Evolutionary conservation across 192 early-diverging fungal genomes (phyloP).

Genomic region (Podila horticola): DNA sequence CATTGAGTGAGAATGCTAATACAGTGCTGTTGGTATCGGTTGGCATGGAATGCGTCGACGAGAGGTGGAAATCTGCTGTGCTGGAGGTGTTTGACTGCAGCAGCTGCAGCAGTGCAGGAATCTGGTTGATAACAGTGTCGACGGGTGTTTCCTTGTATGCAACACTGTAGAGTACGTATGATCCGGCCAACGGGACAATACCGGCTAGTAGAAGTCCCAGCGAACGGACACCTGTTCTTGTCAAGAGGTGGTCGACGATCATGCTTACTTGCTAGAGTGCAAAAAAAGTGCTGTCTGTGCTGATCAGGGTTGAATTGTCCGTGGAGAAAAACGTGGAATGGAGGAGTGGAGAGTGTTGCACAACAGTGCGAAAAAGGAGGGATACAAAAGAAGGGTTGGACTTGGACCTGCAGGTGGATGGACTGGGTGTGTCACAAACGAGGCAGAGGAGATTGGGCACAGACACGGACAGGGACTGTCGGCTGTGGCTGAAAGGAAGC

Average conservation of each 20-base stretch:
- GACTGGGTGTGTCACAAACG: too few relatives aligned
- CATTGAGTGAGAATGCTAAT: not conserved
- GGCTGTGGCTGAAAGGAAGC: not conserved
- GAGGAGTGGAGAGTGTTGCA: not conserved
- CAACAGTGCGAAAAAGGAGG: not conserved
- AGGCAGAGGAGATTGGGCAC: too few relatives aligned
- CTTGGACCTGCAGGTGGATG: too few relatives aligned
- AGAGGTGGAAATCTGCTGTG: not conserved
- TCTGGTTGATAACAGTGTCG: conserved; percentile 32
- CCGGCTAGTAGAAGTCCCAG: conserved; percentile 15
- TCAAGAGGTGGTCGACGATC: conserved; percentile 50
- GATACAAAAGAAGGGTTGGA: not conserved
- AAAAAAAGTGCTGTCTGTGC: not conserved
- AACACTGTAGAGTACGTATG: conserved; percentile 30
- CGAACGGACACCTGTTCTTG: conserved; percentile 42
- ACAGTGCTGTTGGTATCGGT: not conserved
- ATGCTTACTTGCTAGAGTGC: conserved; percentile 1
- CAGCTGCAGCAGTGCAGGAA: conserved; percentile 24
- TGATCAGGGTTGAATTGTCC: not conserved
- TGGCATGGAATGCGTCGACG: not conserved
- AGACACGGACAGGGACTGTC: too few relatives aligned
- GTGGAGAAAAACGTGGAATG: not conserved
- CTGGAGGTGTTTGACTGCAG: conserved; percentile 32
- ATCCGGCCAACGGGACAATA: conserved; percentile 20
- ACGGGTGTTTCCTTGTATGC: conserved; percentile 42